Conservation (phyloP, 192 early-diverging fungal species). For the Umbelopsis sp. region DNA sequence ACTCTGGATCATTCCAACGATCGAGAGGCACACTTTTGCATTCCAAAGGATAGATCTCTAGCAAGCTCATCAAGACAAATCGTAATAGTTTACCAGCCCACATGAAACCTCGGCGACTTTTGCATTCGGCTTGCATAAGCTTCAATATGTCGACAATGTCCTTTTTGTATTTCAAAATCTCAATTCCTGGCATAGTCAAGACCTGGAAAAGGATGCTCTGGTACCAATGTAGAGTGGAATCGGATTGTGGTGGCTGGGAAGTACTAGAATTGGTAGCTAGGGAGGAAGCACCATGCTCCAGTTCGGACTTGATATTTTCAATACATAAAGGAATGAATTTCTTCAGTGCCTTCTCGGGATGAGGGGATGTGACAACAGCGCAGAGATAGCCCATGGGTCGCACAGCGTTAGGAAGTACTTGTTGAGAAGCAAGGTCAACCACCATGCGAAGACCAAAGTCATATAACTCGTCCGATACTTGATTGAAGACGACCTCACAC, state of each 20-base stretch:
- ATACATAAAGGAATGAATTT: slow-evolving; percentile 62
- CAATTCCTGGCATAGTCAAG: slow-evolving; percentile 45
- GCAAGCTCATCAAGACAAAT: slow-evolving; percentile 45
- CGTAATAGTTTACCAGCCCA: slow-evolving; percentile 68
- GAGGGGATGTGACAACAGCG: slow-evolving; percentile 39
- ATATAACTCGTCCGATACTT: slow-evolving; percentile 67
- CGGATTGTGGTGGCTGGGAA: slow-evolving; percentile 51
- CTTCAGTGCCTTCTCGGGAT: slow-evolving; percentile 49
- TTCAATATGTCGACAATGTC: slow-evolving; percentile 51
- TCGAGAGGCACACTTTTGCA: slow-evolving; percentile 47
- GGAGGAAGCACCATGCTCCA: slow-evolving; percentile 65
- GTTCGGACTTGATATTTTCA: slow-evolving; percentile 58
- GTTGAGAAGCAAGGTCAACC: slow-evolving; percentile 55
- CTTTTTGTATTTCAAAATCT: slow-evolving; percentile 50
- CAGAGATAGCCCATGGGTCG: slow-evolving; percentile 61
- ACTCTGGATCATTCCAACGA: slow-evolving; percentile 63
- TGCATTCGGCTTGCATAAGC: slow-evolving; percentile 55
- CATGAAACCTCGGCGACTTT: slow-evolving; percentile 65
- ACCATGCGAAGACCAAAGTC: slow-evolving; percentile 62
- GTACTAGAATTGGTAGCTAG: slow-evolving; percentile 43
- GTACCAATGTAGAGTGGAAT: slow-evolving; percentile 77
- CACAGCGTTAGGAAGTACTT: slow-evolving; percentile 69
- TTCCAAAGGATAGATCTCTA: slow-evolving; percentile 62
- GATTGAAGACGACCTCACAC: slow-evolving; percentile 66
- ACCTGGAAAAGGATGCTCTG: slow-evolving; percentile 68